Evolutionary conservation across 352 stramenopile species (phyloP), one percentile per base, ranked within the genome.

Genomic region (Elongisporangium anandrum): DNA sequence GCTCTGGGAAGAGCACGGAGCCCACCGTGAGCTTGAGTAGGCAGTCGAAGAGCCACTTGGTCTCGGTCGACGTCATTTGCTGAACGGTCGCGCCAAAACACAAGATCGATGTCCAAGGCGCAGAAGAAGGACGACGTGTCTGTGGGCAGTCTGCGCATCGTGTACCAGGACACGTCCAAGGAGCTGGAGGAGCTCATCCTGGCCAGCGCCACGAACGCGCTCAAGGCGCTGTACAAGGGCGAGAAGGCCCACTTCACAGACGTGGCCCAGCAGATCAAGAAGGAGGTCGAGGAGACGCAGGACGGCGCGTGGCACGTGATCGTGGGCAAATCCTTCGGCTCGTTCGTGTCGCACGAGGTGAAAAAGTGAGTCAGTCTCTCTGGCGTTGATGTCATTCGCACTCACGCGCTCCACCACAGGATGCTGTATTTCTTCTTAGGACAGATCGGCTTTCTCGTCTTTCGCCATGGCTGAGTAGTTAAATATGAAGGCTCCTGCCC

Each of bases 171-270:
- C 62, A 76, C 75, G 4, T 69, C 75, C 20, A 85, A 81, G 66
- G 79, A 92, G 38, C 63, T 92, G 9, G 74, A 92, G 54, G 83
- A 92, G 50, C 63, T 87, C 26, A 84, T 92, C 47, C 69, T 92
- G 29, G 59, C 58, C 2, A 91, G 79, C 61, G 82, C 81, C 53
- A 91, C 82, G 17, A 92, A 92, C 55, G 85, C 86, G 8, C 74
- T 95, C 39, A 87, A 89, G 61, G 75, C 80, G 4, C 67, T 92
- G 17, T 93, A 90, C 79, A 94, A 94, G 50, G 83, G 83, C 59
- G 83, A 96, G 52, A 91, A 93, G 65, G 88, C 65, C 50, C 82
- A 92, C 54, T 93, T 92, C 64, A 89, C 81, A 3, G 80, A 94
- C 23, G 74, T 93, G 21, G 85, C 81, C 8, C 72, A 92, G 65